These are phyloP conservation scores for Gossypioides kirkii DNA, from an alignment of 345 rosid genomes.

Conservation along the genomic window DNA sequence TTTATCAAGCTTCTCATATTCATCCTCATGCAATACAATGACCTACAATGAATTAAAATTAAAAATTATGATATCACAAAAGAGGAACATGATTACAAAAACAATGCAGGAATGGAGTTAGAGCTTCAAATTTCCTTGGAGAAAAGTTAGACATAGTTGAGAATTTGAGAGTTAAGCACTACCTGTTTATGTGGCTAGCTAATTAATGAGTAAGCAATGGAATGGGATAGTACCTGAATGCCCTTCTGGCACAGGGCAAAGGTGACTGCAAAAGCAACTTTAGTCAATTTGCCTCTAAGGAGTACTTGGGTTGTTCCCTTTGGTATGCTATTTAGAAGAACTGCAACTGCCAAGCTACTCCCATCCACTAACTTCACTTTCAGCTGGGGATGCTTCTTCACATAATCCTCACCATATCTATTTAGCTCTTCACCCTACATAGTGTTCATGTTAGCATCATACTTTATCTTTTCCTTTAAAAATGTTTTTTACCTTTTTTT, in stretches of 20 bases:
- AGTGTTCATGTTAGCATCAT: not conserved
- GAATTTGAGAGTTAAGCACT: not conserved
- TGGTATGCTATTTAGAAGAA: conserved; percentile 50
- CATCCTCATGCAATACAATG: conserved; percentile 14
- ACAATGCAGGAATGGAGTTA: not conserved
- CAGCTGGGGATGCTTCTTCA: conserved; percentile 21
- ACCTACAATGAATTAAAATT: conserved; percentile 22
- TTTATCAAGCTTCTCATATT: conserved; percentile 31
- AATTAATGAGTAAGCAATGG: conserved; percentile 14
- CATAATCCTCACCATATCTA: conserved; percentile 40
- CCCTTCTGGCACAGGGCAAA: conserved; percentile 40
- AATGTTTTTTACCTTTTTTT: not conserved
- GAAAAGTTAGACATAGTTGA: not conserved
- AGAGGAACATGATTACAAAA: not conserved
- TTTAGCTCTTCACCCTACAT: conserved; percentile 54
- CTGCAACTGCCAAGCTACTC: conserved; percentile 50
- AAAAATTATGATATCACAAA: not conserved
- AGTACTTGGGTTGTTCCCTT: conserved; percentile 44
- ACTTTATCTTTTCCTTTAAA: not conserved
- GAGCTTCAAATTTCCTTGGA: not conserved
- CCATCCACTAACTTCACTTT: conserved; percentile 60
- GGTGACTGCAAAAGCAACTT: conserved; percentile 50
- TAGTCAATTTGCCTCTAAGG: conserved; percentile 39
- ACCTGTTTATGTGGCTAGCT: not conserved
- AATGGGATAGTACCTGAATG: conserved; percentile 38